Evolutionary conservation across 139 green algal genomes (phyloP), one percentile per base, ranked within the genome.

Genomic region (Volvox reticuliferus): DNA sequence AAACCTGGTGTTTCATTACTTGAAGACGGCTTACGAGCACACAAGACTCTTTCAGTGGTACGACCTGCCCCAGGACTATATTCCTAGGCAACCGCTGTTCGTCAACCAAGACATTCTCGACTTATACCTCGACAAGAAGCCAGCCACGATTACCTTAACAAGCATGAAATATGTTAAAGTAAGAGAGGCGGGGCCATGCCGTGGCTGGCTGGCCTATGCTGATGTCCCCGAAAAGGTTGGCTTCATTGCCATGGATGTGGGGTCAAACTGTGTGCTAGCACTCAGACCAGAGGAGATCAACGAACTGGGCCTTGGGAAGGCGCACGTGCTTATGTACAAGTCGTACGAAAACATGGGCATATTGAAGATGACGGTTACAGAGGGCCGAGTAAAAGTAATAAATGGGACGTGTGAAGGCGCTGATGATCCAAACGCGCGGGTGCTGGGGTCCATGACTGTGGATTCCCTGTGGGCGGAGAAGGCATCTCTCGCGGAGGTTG

Each of bases 221-320:
- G 78, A 84, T 35, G 78, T 84, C 37, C 36, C 36, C 20, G 78
- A 67, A 26, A 84, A 84, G 20, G 14, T 68, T 68, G 78, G 78
- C 16, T 84, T 68, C 36, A 32, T 84, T 3, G 20, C 78, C 16
- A 68, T 24, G 1, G 0, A 32, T 1, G 12, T 26, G 5, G 36
- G 36, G 17, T 37, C 78, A 35, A 35, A 5, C 3, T 67, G 78
- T 30, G 37, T 44, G 19, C 14, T 84, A 17, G 1, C 32, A 17
- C 21, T 84, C 17, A 68, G 1, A 18, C 36, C 78, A 18, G 36
- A 67, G 0, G 78, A 84, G 21, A 13, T 84, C 3, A 24, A 0
- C 16, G 35, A 18, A 16, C 78, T 84, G 18, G 18, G 22, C 13
- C 1, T 32, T 16, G 78, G 78, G 16, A 44, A 35, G 78, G 13